These are phyloP conservation scores for Apiotrichum mycotoxinovorans DNA, from an alignment of 1,284 basidiomycete genomes.

Conservation along the genomic window DNA sequence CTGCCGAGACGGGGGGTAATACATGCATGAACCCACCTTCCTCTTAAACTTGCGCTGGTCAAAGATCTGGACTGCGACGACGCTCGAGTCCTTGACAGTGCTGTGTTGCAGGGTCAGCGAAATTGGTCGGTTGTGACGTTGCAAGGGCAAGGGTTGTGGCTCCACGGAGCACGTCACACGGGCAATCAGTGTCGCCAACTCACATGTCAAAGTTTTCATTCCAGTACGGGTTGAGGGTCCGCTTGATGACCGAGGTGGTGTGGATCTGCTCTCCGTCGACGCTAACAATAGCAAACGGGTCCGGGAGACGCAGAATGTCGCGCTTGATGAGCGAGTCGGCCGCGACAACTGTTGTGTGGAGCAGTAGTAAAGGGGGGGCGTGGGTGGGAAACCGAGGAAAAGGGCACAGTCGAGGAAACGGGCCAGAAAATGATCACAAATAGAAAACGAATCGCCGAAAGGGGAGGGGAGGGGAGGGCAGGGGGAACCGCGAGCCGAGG, in stretches of 20 bases:
- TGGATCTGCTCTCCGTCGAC: conserved; percentile 92
- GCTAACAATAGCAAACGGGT: conserved; percentile 91
- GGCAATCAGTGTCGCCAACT: conserved; percentile 22
- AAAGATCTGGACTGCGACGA: conserved; percentile 91
- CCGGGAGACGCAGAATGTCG: conserved; percentile 85
- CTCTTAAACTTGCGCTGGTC: conserved; percentile 97
- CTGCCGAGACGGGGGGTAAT: background rate
- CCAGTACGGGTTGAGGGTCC: conserved; percentile 88
- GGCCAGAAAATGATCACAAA: background rate
- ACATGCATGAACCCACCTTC: conserved; percentile 48
- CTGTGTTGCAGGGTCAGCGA: conserved; percentile 48
- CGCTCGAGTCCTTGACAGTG: conserved; percentile 82
- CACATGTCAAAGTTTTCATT: conserved; percentile 89
- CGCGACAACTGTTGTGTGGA: conserved; percentile 66
- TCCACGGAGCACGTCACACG: too few relatives aligned
- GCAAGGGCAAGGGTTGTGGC: too few relatives aligned
- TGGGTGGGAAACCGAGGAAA: background rate
- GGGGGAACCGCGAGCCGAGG: too few relatives aligned
- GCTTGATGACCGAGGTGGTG: conserved; percentile 84
- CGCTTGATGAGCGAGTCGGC: conserved; percentile 84
- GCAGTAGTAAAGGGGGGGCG: background rate
- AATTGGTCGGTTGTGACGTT: background rate
- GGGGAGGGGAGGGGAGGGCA: too few relatives aligned
- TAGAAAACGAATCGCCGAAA: too few relatives aligned
- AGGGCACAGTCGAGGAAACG: background rate